Evolutionary conservation across 768 basidiomycete genomes (phyloP).

Genomic region (Pleurotus eryngii): DNA sequence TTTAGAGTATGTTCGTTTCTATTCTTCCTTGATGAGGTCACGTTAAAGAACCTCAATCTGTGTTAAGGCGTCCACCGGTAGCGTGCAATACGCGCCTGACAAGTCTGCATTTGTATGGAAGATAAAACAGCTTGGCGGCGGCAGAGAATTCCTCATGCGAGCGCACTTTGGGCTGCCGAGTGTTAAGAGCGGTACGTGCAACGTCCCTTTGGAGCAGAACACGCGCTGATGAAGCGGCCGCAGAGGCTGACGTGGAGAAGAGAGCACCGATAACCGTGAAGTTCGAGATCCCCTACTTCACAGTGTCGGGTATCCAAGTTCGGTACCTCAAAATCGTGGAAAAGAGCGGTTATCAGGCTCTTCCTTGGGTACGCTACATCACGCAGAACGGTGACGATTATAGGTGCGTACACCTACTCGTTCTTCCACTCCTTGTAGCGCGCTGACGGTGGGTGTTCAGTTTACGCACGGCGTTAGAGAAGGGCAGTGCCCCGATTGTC

Average conservation of each 20-base stretch:
- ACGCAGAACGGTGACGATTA: constrained; percentile 92
- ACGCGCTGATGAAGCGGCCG: not conserved
- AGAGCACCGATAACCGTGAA: constrained; percentile 95
- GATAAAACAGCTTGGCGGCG: constrained; percentile 96
- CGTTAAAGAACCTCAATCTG: not conserved
- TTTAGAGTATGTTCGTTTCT: constrained; percentile 68
- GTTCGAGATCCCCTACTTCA: constrained; percentile 99
- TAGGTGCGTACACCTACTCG: constrained; percentile 45
- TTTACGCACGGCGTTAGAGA: constrained; percentile 71
- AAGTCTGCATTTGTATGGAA: constrained; percentile 99
- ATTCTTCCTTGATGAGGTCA: not conserved
- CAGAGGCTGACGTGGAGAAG: constrained; percentile 78
- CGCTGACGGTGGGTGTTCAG: constrained; percentile 25
- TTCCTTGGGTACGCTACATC: constrained; percentile 95
- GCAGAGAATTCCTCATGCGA: constrained; percentile 95
- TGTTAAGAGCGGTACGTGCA: constrained; percentile 76
- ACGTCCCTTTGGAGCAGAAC: not conserved
- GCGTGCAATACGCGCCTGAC: constrained; percentile 95
- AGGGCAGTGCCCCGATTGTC: constrained; percentile 65
- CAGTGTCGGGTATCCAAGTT: constrained; percentile 95
- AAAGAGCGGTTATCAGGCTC: constrained; percentile 94
- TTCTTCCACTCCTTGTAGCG: not conserved
- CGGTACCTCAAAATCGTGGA: constrained; percentile 98
- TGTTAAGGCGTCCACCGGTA: constrained; percentile 84
- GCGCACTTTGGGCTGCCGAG: constrained; percentile 97